Conservation (phyloP, 2,329 filamentous ascomycete genomes). For the Penicillium crustosum region DNA sequence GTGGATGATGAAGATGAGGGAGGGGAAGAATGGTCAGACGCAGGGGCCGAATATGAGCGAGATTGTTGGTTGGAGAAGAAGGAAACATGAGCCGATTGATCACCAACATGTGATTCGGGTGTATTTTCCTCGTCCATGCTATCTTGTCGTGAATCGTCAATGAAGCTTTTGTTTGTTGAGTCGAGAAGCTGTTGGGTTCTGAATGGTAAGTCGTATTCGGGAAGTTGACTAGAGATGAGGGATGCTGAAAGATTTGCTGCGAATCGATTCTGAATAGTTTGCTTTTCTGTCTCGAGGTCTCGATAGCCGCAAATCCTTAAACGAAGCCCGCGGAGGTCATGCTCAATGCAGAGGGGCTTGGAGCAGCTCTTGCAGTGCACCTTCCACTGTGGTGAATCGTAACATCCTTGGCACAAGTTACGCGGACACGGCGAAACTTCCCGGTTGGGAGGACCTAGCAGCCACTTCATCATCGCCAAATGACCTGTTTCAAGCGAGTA, state of each 20-base stretch:
- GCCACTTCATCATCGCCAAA: slow-evolving; percentile 47
- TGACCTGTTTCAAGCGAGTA: slow-evolving; percentile 43
- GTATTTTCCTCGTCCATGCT: slow-evolving; percentile 26
- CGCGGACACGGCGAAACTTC: slow-evolving; percentile 53
- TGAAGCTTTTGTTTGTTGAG: slow-evolving; percentile 39
- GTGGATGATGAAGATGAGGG: slow-evolving; percentile 43
- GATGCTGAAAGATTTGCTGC: slow-evolving; percentile 19
- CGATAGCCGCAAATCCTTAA: slow-evolving; percentile 59
- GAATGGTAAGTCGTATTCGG: slow-evolving; percentile 32
- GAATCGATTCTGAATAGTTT: slow-evolving; percentile 37
- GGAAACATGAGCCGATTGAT: slow-evolving; percentile 21
- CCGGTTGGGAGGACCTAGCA: slow-evolving; percentile 50
- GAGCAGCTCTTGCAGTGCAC: slow-evolving; percentile 60
- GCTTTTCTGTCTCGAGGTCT: slow-evolving; percentile 54
- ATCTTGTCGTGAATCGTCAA: slow-evolving; percentile 34
- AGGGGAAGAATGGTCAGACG: slow-evolving; percentile 42
- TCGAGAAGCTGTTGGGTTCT: slow-evolving; percentile 31
- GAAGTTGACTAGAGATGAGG: slow-evolving; percentile 15
- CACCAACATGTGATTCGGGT: slow-evolving; percentile 20
- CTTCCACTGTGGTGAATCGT: slow-evolving; percentile 59
- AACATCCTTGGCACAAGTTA: slow-evolving; percentile 59
- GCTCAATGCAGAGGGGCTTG: slow-evolving; percentile 58
- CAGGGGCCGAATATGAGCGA: slow-evolving; percentile 40
- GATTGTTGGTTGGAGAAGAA: slow-evolving; percentile 31
- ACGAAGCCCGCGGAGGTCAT: slow-evolving; percentile 58